These are phyloP conservation scores for Curvularia sp. DNA, from an alignment of 2,329 filamentous ascomycete genomes.

Conservation along the genomic window DNA sequence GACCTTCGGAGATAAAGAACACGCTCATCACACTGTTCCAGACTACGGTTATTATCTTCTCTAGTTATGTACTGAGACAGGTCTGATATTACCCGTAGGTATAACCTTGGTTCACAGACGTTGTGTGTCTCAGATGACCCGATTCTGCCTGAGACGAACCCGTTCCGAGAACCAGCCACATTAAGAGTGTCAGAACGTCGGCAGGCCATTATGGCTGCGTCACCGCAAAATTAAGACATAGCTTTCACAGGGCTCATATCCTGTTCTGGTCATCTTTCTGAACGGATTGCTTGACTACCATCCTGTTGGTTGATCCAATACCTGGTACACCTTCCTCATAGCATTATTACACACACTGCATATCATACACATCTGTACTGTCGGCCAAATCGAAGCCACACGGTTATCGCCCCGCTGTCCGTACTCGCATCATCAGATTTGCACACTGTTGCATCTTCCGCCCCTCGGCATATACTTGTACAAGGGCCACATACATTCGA, in stretches of 20 bases:
- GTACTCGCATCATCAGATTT: not conserved
- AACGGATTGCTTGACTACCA: slow-evolving; percentile 13
- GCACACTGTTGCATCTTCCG: slow-evolving; percentile 14
- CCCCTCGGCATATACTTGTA: slow-evolving; percentile 3
- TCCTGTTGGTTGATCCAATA: slow-evolving; percentile 7
- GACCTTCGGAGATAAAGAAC: not conserved
- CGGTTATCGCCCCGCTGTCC: not conserved
- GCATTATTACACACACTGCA: not conserved
- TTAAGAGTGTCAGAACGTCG: slow-evolving; percentile 26
- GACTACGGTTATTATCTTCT: slow-evolving; percentile 1
- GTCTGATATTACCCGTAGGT: slow-evolving; percentile 25
- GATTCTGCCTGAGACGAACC: slow-evolving; percentile 17
- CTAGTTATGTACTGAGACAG: slow-evolving; percentile 15
- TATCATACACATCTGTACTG: slow-evolving; percentile 11
- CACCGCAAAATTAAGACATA: not conserved
- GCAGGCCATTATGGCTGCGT: slow-evolving; percentile 19
- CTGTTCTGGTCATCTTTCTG: slow-evolving; percentile 17
- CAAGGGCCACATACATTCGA: slow-evolving; percentile 27
- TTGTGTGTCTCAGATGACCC: slow-evolving; percentile 32
- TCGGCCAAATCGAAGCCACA: not conserved
- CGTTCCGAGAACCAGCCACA: slow-evolving; percentile 33
- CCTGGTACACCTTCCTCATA: slow-evolving; percentile 20
- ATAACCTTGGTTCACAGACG: slow-evolving; percentile 33
- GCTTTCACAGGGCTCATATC: slow-evolving; percentile 12
- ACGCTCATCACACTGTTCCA: not conserved